Base-by-base conservation (phyloP, 169 alveolate genomes). In the Eimeria zaria region DNA sequence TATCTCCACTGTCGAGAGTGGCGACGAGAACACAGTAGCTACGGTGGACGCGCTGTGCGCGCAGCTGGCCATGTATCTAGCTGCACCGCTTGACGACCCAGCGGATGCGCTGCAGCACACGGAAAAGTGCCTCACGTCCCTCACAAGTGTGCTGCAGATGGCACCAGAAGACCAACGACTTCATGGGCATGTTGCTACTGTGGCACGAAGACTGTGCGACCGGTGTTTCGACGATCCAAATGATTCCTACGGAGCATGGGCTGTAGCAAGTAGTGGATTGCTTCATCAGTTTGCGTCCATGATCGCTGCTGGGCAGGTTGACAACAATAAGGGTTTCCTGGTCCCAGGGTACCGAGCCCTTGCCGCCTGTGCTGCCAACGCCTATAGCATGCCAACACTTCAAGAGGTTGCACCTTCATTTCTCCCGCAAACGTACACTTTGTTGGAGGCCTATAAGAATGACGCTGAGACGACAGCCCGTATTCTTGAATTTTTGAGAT, bases 181-280 rank as follows among this genome's bases (percentile, higher is more conserved):
- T 39, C 96, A 97, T 27, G 96, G 98, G 36, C 60, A 93, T 53
- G 94, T 93, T 48, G 96, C 96, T 33, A 53, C 16, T 20, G 96
- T 93, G 89, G 67, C 94, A 53, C 55, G 96, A 6, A 46, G 96
- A 41, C 89, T 93, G 60, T 93, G 96, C 81, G 96, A 93, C 64
- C 93, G 96, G 39, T 80, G 94, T 94, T 93, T 93, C 94, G 96
- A 93, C 78, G 99, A 98, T 88, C 96, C 97, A 74, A 99, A 98
- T 89, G 99, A 98, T 92, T 98, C 98, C n/a, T 98, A 98, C 87
- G 99, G 99, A 18, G 98, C 99, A 22, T 98, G 99, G 99, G 99
- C 99, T 0, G 99, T 98, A 20, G 98, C 99, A 11, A 97, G 98
- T 71, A 97, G 99, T 16, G 98, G 98, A 44, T 97, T 97, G 97